Evolutionary conservation across 176 grass and related monocot species (phyloP), one percentile per base, ranked within the genome.

Genomic region (Cenchrus purpureus): DNA sequence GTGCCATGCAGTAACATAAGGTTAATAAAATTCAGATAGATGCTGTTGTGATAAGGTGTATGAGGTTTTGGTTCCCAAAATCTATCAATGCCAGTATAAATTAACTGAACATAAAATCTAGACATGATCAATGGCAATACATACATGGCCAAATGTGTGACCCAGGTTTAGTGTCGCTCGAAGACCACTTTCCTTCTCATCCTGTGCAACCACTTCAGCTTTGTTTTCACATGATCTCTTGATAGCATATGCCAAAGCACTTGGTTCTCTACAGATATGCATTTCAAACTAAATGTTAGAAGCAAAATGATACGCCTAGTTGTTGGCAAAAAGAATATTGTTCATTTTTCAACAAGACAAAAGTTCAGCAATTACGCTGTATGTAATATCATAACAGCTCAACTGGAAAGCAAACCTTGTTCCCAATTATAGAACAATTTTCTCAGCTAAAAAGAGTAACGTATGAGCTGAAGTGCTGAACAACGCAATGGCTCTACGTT

Each of bases 181-280:
- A 65, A 99, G 80, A 56, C 97, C 93, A 79, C 91, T 88, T 94
- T 99, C 97, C 66, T 92, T 99, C 90, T 99, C 97, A 82, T 99
- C 97, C 45, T 92, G 91, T 16, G 93, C 86, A 79, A 99, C 93
- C 25, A 99, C 97, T 80, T 99, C 97, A 80, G 93, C 93, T 96
- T 99, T 99, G 84, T 99, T 99, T 87, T 99, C 93, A 86, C 97
- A 99, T 49, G 97, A 99, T 67, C 89, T 91, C 84, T 96, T 99
- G 50, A 99, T 96, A 87, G 93, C 97, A 73, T 94, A 99, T 20
- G 74, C 88, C 65, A 99, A 65, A 66, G 93, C 85, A 88, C 61
- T 94, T 72, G 97, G 90, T 79, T 99, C 97, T 88, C 97, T 99
- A 56, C 15, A 91, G 79, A 79, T 40, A 87, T 56, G 54, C 10